Conservation (phyloP, 768 basidiomycete genomes). For the Russula sp. region DNA sequence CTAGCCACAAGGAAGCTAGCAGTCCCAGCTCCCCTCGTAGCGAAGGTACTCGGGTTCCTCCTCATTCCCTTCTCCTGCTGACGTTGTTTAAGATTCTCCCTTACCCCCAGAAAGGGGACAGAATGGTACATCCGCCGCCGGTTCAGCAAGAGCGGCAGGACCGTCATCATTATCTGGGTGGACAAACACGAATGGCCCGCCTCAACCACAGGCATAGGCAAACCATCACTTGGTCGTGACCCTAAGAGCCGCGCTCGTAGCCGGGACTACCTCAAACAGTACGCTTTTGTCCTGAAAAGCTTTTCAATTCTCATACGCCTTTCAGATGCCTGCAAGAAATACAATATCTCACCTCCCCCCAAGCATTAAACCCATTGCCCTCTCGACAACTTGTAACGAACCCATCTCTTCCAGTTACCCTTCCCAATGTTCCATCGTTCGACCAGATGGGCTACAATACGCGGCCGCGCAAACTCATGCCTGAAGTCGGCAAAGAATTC, state of each 20-base stretch:
- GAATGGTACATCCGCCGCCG: slow-evolving; percentile 42
- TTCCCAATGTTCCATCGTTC: slow-evolving; percentile 71
- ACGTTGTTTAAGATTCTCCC: slow-evolving; percentile 57
- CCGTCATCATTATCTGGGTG: slow-evolving; percentile 45
- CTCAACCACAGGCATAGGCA: slow-evolving; percentile 48
- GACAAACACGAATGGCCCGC: slow-evolving; percentile 45
- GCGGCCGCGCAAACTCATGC: slow-evolving; percentile 75
- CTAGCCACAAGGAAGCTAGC: slow-evolving; percentile 75
- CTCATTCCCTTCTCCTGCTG: slow-evolving; percentile 21
- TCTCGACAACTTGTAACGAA: slow-evolving; percentile 76
- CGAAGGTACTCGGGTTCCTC: slow-evolving; percentile 53
- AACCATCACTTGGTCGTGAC: slow-evolving; percentile 78
- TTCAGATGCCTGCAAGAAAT: slow-evolving; percentile 94
- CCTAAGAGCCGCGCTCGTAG: slow-evolving; percentile 94
- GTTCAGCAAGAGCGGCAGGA: slow-evolving; percentile 47
- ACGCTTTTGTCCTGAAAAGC: slow-evolving; percentile 89
- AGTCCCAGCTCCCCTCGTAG: slow-evolving; percentile 81
- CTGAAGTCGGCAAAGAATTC: slow-evolving; percentile 73
- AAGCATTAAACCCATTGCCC: slow-evolving; percentile 95
- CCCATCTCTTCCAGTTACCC: slow-evolving; percentile 56
- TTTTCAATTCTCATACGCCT: slow-evolving; percentile 37
- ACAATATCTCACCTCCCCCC: slow-evolving; percentile 92
- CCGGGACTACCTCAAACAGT: slow-evolving; percentile 97
- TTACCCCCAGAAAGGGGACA: slow-evolving; percentile 58
- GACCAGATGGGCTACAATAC: slow-evolving; percentile 74